Conservation (phyloP, 2,329 filamentous ascomycete genomes). For the Scedosporium minutisporum region DNA sequence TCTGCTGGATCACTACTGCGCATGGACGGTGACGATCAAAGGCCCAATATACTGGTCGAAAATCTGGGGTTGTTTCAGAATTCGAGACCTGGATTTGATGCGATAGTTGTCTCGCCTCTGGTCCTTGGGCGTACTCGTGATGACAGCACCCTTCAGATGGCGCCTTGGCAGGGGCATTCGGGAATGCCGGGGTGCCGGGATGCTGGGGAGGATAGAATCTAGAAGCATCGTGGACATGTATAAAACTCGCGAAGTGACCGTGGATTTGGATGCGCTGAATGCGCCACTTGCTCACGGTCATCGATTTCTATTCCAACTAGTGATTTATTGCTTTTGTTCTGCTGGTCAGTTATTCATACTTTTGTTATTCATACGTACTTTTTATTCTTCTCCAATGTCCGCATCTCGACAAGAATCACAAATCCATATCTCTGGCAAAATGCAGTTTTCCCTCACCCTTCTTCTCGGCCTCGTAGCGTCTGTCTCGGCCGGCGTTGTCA, state of each 20-base stretch:
- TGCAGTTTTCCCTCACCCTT: slow-evolving; percentile 19
- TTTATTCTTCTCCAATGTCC: not conserved
- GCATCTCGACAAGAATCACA: not conserved
- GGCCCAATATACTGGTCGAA: too few relatives aligned
- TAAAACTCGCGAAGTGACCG: not conserved
- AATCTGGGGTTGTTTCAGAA: not conserved
- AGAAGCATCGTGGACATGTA: not conserved
- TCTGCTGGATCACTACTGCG: too few relatives aligned
- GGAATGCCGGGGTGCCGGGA: not conserved
- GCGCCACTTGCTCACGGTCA: not conserved
- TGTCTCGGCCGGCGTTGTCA: slow-evolving; percentile 13
- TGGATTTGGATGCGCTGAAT: not conserved
- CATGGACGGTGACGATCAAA: too few relatives aligned
- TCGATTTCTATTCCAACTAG: not conserved
- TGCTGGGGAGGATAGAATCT: not conserved
- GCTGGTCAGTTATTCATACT: slow-evolving; percentile 11
- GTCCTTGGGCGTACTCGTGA: not conserved
- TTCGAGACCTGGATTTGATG: not conserved
- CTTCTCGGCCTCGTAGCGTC: slow-evolving; percentile 17
- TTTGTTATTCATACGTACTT: not conserved
- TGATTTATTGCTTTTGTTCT: slow-evolving; percentile 7
- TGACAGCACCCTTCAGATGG: not conserved
- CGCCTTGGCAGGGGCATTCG: not conserved
- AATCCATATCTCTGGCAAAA: slow-evolving; percentile 12
- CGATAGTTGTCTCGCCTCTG: not conserved